These are phyloP conservation scores for Deuterostichococcus epilithicus DNA, from an alignment of 139 green algal genomes.

Conservation along the genomic window DNA sequence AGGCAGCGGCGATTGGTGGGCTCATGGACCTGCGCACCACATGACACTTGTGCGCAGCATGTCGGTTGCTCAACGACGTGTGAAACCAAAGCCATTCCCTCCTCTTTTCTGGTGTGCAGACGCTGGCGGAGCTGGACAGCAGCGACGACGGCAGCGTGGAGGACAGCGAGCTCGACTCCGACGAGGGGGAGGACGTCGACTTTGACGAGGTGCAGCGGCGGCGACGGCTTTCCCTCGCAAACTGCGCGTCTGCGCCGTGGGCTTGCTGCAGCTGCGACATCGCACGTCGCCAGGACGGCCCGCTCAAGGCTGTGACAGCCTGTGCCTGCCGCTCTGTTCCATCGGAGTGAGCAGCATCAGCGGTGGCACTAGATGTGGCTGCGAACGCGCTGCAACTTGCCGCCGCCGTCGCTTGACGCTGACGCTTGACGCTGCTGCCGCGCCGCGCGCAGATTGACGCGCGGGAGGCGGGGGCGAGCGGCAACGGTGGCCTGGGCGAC, in stretches of 20 bases:
- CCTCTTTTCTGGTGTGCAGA: not conserved
- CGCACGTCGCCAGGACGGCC: not conserved
- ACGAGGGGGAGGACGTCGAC: slow-evolving; percentile 21
- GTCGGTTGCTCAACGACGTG: not conserved
- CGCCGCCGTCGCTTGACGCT: not conserved
- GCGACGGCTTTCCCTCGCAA: too few species aligned
- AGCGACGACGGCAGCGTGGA: slow-evolving; percentile 2
- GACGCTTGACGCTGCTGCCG: not conserved
- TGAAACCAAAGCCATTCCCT: not conserved
- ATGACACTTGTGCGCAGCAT: not conserved
- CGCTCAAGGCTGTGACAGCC: not conserved
- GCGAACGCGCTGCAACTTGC: too few species aligned
- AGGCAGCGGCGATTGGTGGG: not conserved
- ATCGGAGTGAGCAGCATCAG: not conserved
- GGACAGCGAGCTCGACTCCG: slow-evolving; percentile 12
- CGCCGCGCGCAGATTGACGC: slow-evolving; percentile 1
- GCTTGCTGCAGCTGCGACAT: too few species aligned
- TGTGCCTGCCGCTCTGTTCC: not conserved
- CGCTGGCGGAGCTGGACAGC: slow-evolving; percentile 17
- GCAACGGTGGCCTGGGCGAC: slow-evolving; percentile 11
- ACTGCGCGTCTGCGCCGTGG: too few species aligned
- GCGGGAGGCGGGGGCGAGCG: not conserved
- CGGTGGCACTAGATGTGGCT: not conserved
- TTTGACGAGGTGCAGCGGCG: not conserved
- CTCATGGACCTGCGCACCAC: not conserved